Base-by-base conservation (phyloP, 805 yeast genomes). In the Yarrowia phangngaensis region DNA sequence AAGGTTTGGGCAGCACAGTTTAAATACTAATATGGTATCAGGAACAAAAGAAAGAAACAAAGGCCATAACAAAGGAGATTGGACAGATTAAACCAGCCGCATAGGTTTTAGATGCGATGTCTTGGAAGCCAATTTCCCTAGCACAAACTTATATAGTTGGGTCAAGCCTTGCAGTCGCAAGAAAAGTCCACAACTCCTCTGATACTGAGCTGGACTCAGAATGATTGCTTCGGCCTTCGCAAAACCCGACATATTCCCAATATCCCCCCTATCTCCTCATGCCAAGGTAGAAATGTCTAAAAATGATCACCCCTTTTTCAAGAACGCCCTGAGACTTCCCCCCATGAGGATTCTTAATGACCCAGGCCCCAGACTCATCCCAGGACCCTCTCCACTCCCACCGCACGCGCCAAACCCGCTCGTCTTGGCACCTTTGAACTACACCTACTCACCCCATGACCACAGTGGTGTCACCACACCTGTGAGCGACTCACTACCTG, bases 31-130 rank as follows among this genome's bases (percentile, higher is more conserved):
- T 11, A 13, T 16, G 27, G 41, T 35, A 32, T 38, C 45, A 38
- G 45, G 45, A 31, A 38, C 45, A 32, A 31, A 31, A 38, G 45
- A 38, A 26, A 38, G 27, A 26, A 38, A 38, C 45, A 38, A 27
- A 19, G 24, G 14, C 19, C 9, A 2, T 31, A 27, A 38, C 45
- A 38, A n/a, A 38, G 45, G 45, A 38, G 29, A 27, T 38, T 38
- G 45, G 45, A 38, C 45, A 38, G 45, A 38, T 38, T 38, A 38
- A 38, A 38, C 45, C 26, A 38, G 45, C 45, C 45, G 45, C 45
- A 38, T 38, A 32, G 45, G 45, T 38, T 24, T 27, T 22, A 26
- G 45, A 38, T 32, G 45, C 32, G 45, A 38, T 26, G 45, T 38
- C 45, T 38, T 26, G n/a, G 32, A 38, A 30, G 23, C 43, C n/a